Evolutionary conservation across 257 asterid genomes (phyloP).

Genomic region (Solanum pennellii): DNA sequence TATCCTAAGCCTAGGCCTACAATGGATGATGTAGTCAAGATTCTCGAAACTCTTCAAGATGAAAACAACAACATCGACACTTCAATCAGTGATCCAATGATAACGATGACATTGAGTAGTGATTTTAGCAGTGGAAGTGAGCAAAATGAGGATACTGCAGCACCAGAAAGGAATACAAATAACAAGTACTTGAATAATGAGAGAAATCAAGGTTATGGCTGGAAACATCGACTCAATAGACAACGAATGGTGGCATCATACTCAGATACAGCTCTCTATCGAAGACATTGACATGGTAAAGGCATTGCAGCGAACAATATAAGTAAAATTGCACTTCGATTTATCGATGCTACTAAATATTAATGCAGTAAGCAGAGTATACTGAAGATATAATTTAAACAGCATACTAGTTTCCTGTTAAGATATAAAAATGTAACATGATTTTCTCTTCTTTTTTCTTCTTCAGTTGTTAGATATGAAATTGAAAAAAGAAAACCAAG

Average conservation of each 20-base stretch:
- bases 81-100: neutral
- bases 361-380: neutral
- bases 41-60: neutral
- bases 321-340: neutral
- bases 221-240: neutral
- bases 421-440: neutral
- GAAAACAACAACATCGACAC: neutral
- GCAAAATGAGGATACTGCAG: neutral
- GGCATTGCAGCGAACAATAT: neutral
- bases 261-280: constrained; percentile 1
- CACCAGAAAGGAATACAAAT: neutral
- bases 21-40: constrained; percentile 5
- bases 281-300: neutral
- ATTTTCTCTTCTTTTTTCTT: neutral
- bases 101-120: neutral
- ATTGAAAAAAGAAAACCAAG: neutral
- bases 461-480: neutral
- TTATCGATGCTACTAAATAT: neutral
- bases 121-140: constrained; percentile 1
- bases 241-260: constrained; percentile 2
- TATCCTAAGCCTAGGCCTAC: constrained; percentile 1
- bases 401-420: neutral
- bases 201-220: neutral
- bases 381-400: neutral
- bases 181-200: neutral